These are phyloP conservation scores for Colletotrichum trifolii DNA, from an alignment of 2,329 filamentous ascomycete species.

Conservation along the genomic window DNA sequence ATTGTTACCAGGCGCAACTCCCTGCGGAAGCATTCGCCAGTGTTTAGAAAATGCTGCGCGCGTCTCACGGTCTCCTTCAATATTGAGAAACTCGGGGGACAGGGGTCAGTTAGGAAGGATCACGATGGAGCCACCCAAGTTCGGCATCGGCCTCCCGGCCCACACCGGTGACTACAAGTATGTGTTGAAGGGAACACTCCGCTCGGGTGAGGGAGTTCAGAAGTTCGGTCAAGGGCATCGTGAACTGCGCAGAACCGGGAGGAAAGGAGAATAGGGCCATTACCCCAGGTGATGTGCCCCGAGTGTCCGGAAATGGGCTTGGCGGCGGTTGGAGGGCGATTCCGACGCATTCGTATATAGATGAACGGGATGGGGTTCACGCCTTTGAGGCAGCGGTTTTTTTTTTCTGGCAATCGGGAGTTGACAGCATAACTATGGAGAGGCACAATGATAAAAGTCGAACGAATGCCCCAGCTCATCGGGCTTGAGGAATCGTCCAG, in stretches of 20 bases:
- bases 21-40: constrained; percentile 60
- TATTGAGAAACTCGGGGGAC: constrained; percentile 21
- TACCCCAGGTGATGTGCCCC: constrained; percentile 17
- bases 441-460: not conserved
- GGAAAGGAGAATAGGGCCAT: constrained; percentile 14
- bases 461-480: not conserved
- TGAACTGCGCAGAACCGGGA: constrained; percentile 8
- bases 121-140: constrained; percentile 18
- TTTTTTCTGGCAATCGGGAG: constrained; percentile 3
- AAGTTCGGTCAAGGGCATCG: constrained; percentile 18
- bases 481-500: not conserved
- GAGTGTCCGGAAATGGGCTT: constrained; percentile 13
- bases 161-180: constrained; percentile 15
- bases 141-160: constrained; percentile 21
- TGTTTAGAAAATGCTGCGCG: constrained; percentile 37
- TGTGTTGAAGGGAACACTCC: constrained; percentile 18
- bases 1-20: constrained; percentile 51
- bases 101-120: constrained; percentile 21
- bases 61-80: constrained; percentile 12
- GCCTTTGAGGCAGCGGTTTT: constrained; percentile 19
- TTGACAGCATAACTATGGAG: constrained; percentile 1
- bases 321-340: constrained; percentile 2
- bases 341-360: constrained; percentile 19
- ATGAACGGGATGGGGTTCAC: constrained; percentile 3
- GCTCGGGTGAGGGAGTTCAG: constrained; percentile 9